A percentile compares a stretch with the other conserved stretches of the same genome.
These are phyloP conservation scores for Gynochthodes officinalis DNA, from an alignment of 257 asterid genomes.

Conservation along the genomic window DNA sequence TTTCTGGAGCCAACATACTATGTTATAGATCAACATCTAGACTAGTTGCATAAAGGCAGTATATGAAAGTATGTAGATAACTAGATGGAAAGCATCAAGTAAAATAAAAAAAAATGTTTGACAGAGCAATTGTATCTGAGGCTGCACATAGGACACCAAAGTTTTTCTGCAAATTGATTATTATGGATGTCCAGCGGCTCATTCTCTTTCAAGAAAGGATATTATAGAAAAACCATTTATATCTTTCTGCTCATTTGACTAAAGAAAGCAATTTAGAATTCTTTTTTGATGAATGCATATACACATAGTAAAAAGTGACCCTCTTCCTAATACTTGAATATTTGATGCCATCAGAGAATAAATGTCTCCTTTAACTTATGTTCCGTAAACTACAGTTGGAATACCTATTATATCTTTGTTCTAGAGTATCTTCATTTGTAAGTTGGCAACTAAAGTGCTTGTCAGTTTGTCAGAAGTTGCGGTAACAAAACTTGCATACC, in stretches of 20 bases:
- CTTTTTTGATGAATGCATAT: background rate
- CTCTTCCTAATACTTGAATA: background rate
- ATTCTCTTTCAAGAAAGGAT: background rate
- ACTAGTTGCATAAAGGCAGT: too few species aligned
- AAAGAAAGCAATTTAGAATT: background rate
- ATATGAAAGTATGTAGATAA: background rate
- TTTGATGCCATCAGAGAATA: background rate
- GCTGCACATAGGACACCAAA: background rate
- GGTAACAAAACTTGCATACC: conserved; percentile 28
- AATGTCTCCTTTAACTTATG: background rate
- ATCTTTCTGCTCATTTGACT: background rate
- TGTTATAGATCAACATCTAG: too few species aligned
- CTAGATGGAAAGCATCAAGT: background rate
- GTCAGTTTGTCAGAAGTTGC: background rate
- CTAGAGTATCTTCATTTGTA: background rate
- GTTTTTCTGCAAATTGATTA: background rate
- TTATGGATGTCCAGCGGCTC: background rate
- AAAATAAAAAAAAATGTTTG: background rate
- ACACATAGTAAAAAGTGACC: background rate
- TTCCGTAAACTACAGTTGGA: background rate
- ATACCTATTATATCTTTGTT: background rate
- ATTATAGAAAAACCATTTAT: too few species aligned
- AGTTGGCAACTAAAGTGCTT: background rate
- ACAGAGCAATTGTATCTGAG: background rate
- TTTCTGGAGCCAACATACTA: background rate